Evolutionary conservation across 2,329 filamentous ascomycete species (phyloP).

Genomic region (Aspergillus ibericus): DNA sequence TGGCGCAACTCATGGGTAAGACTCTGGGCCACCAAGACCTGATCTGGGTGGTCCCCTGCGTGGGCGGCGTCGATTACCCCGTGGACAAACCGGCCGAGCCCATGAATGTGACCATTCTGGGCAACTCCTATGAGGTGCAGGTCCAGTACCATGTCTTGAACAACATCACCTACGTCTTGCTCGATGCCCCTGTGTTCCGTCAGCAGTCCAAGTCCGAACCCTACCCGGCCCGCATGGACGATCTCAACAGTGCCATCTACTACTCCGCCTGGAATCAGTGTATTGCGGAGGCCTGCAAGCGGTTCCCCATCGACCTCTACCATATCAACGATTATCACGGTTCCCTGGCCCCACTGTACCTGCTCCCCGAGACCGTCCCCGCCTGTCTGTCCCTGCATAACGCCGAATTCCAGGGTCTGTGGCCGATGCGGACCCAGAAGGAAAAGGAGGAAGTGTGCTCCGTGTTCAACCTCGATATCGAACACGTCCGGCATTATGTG

Average conservation of each 20-base stretch:
- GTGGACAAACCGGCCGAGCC: constrained; percentile 58
- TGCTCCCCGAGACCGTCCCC: constrained; percentile 62
- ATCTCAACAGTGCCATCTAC: constrained; percentile 65
- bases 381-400: constrained; percentile 65
- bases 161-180: constrained; percentile 67
- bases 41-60: constrained; percentile 62
- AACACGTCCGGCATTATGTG: constrained; percentile 60
- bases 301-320: constrained; percentile 65
- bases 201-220: constrained; percentile 62
- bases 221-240: constrained; percentile 67
- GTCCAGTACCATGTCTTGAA: constrained; percentile 62
- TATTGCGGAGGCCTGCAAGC: constrained; percentile 61
- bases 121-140: constrained; percentile 58
- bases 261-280: constrained; percentile 70
- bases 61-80: constrained; percentile 65
- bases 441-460: constrained; percentile 63
- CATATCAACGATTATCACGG: constrained; percentile 67
- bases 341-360: constrained; percentile 61
- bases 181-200: constrained; percentile 66
- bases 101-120: constrained; percentile 62
- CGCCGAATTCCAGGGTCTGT: constrained; percentile 67
- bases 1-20: constrained; percentile 68
- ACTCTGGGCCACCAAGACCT: constrained; percentile 63
- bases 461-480: constrained; percentile 60
- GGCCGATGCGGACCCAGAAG: constrained; percentile 62